Evolutionary conservation across 2,329 filamentous ascomycete genomes (phyloP), one percentile per base, ranked within the genome.

Genomic region (Xylaria sp.): DNA sequence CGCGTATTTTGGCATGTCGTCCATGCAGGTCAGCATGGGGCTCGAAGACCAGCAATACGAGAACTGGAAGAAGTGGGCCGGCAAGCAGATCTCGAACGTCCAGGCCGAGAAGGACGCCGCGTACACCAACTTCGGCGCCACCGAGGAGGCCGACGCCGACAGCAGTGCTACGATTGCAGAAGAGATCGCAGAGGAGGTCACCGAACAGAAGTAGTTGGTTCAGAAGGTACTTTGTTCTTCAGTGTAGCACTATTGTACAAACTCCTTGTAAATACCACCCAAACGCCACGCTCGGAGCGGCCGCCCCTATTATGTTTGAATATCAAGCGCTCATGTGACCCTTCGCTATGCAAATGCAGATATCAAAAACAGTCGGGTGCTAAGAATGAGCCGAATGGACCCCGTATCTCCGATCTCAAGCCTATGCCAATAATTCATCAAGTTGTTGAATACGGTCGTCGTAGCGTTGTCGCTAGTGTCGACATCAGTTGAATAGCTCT

Each of bases 21-120:
- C 87, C 67, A 79, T 94, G 60, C 90, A 97, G 68, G 84, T 97
- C 65, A 90, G 93, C 72, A 92, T 96, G 89, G 83, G 90, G 70
- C 85, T 97, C 61, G 96, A 99, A 81, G 90, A 97, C 81, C 81
- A 86, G 74, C 84, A 89, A 68, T 97, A 90, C 79, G 93, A 97
- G 80, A 83, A 84, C 70, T 99, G 96, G 96, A 95, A 94, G 77
- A 78, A 72, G 48, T 78, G 76, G 76, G 76, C 77, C 46, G 50
- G 41, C 59, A 76, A 68, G 63, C 70, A 77, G 71, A 75, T 76
- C 60, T 63, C 69, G 3, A 59, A 32, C 13, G 69, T 76, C 58
- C 68, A 58, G n/a, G 60, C 71, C 46, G 75, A 77, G 63, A 72
- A 74, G 60, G 65, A 68, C 18, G 48, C 72, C 8, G 72, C 75